Percentiles rank a stretch among this genome's conserved stretches.
Conservation (phyloP, 108 stramenopile genomes). For the Conticribra guillardii region DNA sequence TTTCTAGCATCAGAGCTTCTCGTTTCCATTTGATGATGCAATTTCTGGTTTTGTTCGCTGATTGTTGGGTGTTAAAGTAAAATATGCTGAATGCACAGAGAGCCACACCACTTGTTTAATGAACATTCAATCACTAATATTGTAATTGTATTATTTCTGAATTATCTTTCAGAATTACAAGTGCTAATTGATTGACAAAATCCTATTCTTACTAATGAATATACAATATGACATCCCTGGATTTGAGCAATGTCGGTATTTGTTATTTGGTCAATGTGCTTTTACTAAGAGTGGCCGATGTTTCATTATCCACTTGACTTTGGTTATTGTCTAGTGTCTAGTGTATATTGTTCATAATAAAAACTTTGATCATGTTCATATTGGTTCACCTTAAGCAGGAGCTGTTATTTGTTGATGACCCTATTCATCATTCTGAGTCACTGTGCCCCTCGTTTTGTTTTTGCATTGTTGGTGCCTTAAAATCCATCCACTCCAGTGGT, state of each 20-base stretch:
- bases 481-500: background rate
- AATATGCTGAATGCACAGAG: too few species aligned
- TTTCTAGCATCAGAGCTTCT: too few species aligned
- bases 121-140: too few species aligned
- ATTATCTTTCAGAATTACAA: too few species aligned
- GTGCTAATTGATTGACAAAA: conserved; percentile 16
- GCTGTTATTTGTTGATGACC: background rate
- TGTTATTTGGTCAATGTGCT: conserved; percentile 12
- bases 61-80: too few species aligned
- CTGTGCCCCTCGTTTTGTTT: conserved; percentile 9
- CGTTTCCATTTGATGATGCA: too few species aligned
- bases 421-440: conserved; percentile 8
- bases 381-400: background rate
- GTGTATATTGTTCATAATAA: background rate
- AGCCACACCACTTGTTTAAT: too few species aligned
- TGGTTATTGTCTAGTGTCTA: too few species aligned
- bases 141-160: too few species aligned
- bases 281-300: background rate
- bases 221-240: conserved; percentile 19
- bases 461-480: background rate
- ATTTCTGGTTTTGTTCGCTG: too few species aligned
- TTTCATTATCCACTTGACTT: background rate
- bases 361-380: background rate
- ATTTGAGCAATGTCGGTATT: conserved; percentile 7
- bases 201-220: conserved; percentile 32